Evolutionary conservation across 2,329 filamentous ascomycete genomes (phyloP).

Genomic region (Xylariaceae sp.): DNA sequence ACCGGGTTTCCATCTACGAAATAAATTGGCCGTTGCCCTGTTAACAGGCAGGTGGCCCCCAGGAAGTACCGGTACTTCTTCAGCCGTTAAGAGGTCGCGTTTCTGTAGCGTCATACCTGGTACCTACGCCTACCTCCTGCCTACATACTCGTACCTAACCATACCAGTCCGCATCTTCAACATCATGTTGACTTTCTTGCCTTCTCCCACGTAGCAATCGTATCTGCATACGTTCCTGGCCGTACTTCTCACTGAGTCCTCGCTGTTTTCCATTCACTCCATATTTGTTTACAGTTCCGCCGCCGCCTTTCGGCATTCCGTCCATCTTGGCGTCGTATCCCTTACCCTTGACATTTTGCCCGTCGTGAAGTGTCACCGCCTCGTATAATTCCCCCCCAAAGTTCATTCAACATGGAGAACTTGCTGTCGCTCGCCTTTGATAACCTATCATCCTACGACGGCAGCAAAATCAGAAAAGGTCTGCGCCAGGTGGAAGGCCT

Average conservation of each 20-base stretch:
- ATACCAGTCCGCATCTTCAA: background rate
- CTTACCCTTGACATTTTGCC: background rate
- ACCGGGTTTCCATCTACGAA: too few relatives aligned
- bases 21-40: background rate
- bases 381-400: background rate
- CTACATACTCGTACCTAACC: too few relatives aligned
- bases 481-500: conserved; percentile 90
- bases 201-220: conserved; percentile 2
- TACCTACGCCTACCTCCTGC: too few relatives aligned
- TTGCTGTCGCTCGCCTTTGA: conserved; percentile 91
- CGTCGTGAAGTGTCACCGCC: background rate
- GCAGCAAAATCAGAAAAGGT: conserved; percentile 85
- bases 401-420: conserved; percentile 66
- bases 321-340: conserved; percentile 6
- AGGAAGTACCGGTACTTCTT: too few relatives aligned
- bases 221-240: background rate
- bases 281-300: conserved; percentile 18
- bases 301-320: background rate
- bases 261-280: conserved; percentile 4
- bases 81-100: background rate
- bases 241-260: background rate
- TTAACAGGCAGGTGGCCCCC: background rate
- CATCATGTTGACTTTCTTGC: background rate
- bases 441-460: conserved; percentile 90
- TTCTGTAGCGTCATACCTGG: background rate